Evolutionary conservation across 2,329 filamentous ascomycete species (phyloP).

Genomic region (Fusarium sambucinum): DNA sequence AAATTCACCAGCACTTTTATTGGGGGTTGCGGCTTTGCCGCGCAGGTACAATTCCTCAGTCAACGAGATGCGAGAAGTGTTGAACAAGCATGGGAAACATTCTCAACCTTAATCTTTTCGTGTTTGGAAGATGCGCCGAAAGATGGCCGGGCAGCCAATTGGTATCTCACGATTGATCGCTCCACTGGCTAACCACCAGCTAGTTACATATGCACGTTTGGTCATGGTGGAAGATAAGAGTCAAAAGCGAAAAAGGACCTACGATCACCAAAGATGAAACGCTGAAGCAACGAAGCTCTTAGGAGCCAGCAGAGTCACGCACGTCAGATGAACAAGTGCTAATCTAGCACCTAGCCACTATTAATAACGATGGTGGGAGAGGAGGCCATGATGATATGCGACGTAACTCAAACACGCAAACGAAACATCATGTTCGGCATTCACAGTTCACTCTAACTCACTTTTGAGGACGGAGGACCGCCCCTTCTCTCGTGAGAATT

Average conservation of each 20-base stretch:
- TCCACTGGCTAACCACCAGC: slow-evolving; percentile 10
- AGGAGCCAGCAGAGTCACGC: slow-evolving; percentile 15
- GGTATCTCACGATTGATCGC: slow-evolving; percentile 14
- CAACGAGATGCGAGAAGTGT: slow-evolving; percentile 11
- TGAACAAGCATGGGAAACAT: slow-evolving; percentile 1
- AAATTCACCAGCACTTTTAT: slow-evolving; percentile 24
- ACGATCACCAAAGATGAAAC: background rate
- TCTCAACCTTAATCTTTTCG: slow-evolving; percentile 2
- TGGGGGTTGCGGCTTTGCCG: slow-evolving; percentile 21
- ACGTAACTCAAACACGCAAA: slow-evolving; percentile 22
- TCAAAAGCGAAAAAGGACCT: background rate
- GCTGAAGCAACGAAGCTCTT: slow-evolving; percentile 9
- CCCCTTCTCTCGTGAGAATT: background rate
- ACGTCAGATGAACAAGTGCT: slow-evolving; percentile 35
- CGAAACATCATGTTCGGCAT: slow-evolving; percentile 11
- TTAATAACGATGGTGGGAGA: slow-evolving; percentile 26
- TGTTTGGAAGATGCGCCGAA: slow-evolving; percentile 4
- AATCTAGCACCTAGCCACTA: slow-evolving; percentile 14
- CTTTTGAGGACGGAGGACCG: background rate
- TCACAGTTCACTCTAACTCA: slow-evolving; percentile 5
- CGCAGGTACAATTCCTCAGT: slow-evolving; percentile 22
- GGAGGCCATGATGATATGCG: slow-evolving; percentile 29
- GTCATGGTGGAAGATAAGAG: slow-evolving; percentile 7
- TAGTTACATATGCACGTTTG: slow-evolving; percentile 6
- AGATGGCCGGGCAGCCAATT: slow-evolving; percentile 6